Conservation (phyloP, 2,329 filamentous ascomycete genomes). For the Monilinia laxa region DNA sequence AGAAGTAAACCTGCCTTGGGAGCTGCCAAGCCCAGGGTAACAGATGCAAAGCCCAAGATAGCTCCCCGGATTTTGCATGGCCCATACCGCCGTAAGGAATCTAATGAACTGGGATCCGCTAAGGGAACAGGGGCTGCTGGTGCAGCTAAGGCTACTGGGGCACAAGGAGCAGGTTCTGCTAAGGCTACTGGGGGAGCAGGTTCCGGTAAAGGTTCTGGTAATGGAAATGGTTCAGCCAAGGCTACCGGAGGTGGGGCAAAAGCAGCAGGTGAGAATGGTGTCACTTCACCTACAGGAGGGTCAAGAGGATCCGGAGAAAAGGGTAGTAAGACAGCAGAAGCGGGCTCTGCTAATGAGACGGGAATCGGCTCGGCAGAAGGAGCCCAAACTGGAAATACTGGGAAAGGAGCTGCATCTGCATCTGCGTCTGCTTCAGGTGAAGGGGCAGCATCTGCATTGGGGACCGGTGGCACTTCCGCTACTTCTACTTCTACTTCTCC, state of each 20-base stretch:
- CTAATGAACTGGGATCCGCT: neutral
- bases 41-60: neutral
- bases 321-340: neutral
- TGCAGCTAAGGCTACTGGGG: neutral
- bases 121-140: neutral
- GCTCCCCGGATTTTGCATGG: neutral
- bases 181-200: constrained; percentile 4
- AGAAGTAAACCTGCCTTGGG: constrained; percentile 2
- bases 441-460: constrained; percentile 10
- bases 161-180: neutral
- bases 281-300: neutral
- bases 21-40: constrained; percentile 2
- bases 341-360: constrained; percentile 2
- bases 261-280: neutral
- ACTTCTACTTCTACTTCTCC: constrained; percentile 14
- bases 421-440: neutral
- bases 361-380: neutral
- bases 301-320: constrained; percentile 1
- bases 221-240: constrained; percentile 1
- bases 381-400: neutral
- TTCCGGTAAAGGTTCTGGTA: neutral
- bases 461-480: constrained; percentile 17
- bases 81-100: constrained; percentile 5
- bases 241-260: neutral
- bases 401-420: neutral